A percentile compares a stretch with the other conserved stretches of the same genome.
Evolutionary conservation across 2,329 filamentous ascomycete species (phyloP).

Genomic region (Neocatenulostroma microsporum): DNA sequence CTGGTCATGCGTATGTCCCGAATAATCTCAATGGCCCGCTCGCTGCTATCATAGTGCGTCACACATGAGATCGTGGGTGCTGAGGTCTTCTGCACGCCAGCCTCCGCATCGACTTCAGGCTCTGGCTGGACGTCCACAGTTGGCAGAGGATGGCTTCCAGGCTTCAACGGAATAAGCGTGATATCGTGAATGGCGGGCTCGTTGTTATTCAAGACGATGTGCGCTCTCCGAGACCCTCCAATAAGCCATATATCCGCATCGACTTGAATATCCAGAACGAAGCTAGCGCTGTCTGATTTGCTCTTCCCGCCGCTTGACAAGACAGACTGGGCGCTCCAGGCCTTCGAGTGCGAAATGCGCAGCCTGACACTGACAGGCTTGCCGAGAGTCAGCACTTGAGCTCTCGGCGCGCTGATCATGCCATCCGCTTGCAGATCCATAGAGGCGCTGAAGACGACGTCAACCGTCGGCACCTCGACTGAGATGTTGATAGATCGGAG

Average conservation of each 20-base stretch:
- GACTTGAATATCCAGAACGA: conserved; percentile 73
- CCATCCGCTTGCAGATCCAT: conserved; percentile 15
- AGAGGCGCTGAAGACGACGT: conserved; percentile 68
- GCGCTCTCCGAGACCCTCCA: conserved; percentile 70
- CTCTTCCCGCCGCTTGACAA: conserved; percentile 20
- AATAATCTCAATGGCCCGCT: conserved; percentile 63
- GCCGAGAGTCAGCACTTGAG: conserved; percentile 50
- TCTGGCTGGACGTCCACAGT: conserved; percentile 65
- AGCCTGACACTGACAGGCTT: conserved; percentile 58
- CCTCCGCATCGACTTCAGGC: conserved; percentile 34
- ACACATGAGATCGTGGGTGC: conserved; percentile 52
- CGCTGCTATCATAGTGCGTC: conserved; percentile 70
- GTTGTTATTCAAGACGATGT: conserved; percentile 49
- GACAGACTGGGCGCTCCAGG: conserved; percentile 49
- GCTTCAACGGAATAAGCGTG: conserved; percentile 69
- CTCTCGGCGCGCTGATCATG: conserved; percentile 14
- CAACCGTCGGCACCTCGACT: conserved; percentile 77
- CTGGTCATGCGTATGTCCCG: conserved; percentile 10
- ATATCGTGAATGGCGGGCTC: conserved; percentile 51
- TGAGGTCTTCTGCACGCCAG: conserved; percentile 14
- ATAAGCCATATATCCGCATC: conserved; percentile 74
- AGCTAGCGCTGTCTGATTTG: too few relatives aligned
- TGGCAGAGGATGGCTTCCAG: conserved; percentile 72
- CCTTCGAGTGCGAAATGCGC: conserved; percentile 48
- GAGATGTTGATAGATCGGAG: conserved; percentile 63